Percentiles rank a stretch among this genome's conserved stretches.
phyloP scores from a whole-genome alignment of 2,329 filamentous ascomycete genomes.

The Scedosporium boydii region DNA sequence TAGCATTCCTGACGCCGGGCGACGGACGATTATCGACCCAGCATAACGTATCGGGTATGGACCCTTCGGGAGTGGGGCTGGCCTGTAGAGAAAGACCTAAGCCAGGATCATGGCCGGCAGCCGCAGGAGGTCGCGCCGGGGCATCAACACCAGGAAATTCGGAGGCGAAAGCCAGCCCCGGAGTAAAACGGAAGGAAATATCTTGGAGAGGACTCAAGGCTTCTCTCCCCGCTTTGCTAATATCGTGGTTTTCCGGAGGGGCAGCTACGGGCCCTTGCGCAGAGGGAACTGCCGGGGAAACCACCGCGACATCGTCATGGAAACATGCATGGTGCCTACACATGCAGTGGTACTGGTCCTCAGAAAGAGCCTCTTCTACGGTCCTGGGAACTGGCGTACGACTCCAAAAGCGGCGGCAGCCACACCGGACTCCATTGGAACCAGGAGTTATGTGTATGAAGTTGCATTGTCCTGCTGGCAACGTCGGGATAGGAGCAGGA shows the following conservation, averaged over 20 bases:
- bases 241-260: conserved; percentile 29
- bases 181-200: conserved; percentile 27
- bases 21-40: conserved; percentile 37
- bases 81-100: conserved; percentile 8
- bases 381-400: conserved; percentile 19
- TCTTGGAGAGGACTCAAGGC: conserved; percentile 43
- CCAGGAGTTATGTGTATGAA: conserved; percentile 45
- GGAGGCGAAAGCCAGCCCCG: conserved; percentile 21
- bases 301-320: conserved; percentile 35
- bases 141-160: conserved; percentile 17
- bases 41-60: conserved; percentile 46
- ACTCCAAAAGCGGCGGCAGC: conserved; percentile 53
- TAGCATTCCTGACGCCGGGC: conserved; percentile 9
- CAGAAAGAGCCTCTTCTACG: conserved; percentile 21
- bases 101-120: not conserved
- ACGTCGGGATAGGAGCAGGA: conserved; percentile 17
- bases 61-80: conserved; percentile 24
- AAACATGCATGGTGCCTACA: conserved; percentile 54
- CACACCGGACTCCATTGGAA: conserved; percentile 42
- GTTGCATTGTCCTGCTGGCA: conserved; percentile 48
- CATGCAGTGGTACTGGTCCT: conserved; percentile 45
- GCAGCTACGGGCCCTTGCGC: not conserved
- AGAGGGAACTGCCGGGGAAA: conserved; percentile 5
- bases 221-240: conserved; percentile 34
- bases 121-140: not conserved